These are phyloP conservation scores for Echinosophora koreensis DNA, from an alignment of 306 rosid genomes.

Conservation along the genomic window DNA sequence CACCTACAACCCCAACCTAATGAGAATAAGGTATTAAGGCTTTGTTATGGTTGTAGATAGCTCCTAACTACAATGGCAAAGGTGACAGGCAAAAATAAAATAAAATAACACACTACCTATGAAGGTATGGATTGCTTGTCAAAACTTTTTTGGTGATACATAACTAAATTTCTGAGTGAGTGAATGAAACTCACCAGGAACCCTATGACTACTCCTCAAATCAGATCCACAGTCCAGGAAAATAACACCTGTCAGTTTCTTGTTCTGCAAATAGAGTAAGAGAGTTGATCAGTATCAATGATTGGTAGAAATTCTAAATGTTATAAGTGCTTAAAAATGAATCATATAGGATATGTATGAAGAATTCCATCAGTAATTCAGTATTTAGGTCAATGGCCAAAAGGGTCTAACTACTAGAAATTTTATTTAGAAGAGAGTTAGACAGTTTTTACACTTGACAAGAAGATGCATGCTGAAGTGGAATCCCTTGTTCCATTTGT, in stretches of 20 bases:
- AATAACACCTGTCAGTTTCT: conserved; percentile 64
- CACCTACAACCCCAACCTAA: background rate
- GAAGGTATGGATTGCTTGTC: background rate
- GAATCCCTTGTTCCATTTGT: conserved; percentile 72
- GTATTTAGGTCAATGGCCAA: background rate
- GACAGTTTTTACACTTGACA: background rate
- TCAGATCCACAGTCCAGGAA: conserved; percentile 77
- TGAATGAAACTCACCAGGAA: conserved; percentile 65
- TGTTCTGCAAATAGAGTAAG: conserved; percentile 52
- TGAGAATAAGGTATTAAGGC: background rate
- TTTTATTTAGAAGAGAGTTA: background rate
- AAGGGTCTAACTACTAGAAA: background rate
- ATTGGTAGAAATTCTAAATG: conserved; percentile 1
- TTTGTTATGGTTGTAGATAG: background rate
- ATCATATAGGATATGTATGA: background rate
- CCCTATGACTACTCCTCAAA: conserved; percentile 57
- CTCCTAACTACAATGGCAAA: conserved; percentile 8
- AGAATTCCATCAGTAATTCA: background rate
- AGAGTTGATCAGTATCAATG: background rate
- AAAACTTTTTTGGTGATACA: background rate
- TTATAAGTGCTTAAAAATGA: background rate
- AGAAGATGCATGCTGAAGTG: conserved; percentile 44
- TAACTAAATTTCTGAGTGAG: conserved; percentile 13
- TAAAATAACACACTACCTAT: background rate
- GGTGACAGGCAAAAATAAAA: background rate